Base-by-base conservation (phyloP, 768 basidiomycete genomes). In the Leccinum ochraceum region DNA sequence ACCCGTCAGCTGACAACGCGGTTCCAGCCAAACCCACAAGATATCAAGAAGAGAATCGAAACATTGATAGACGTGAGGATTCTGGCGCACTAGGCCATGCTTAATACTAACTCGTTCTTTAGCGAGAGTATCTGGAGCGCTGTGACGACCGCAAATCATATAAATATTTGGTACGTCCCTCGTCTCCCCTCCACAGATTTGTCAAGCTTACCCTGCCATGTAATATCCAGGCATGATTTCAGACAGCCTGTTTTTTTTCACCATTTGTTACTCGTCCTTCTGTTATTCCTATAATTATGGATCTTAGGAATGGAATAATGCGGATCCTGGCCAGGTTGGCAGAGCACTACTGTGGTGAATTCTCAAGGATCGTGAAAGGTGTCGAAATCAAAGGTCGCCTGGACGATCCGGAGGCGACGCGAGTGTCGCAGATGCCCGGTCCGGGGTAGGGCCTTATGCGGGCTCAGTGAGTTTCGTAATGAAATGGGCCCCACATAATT, bases 81-180 rank as follows among this genome's bases (percentile, higher is more conserved):
- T 16, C 3, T 54, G 32, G 36, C 28, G 10, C 56, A 52, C 50
- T 6, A 36, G 26, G 8, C 20, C 22, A 50, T 26, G 56, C 50
- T 32, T 17, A 2, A 34, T 8, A 50, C 60, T 64, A 32, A 60
- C 36, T 11, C 17, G 34, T 48, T 24, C 24, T 28, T 20, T 65
- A 98, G 94, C 85, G 92, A 74, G 97, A 99, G 63, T 99, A 98
- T 76, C 76, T 99, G 63, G 94, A 97, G 68, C 83, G 97, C 32
- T 89, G 89, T 68, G 88, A 88, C 42, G 90, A 94, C 69, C 86
- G 90, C 60, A 92, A 87, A 75, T 94, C 92, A 56, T 95, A 95
- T 74, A 91, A 88, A 70, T 94, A 94, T 73, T 69, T 93, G 68
- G 85, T 79, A 28, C 7, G 77, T 73, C 5, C 17, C 10, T 36